A percentile compares a stretch with the other conserved stretches of the same genome.
Evolutionary conservation across 2,329 filamentous ascomycete species (phyloP).

Genomic region (Aphanoascus verrucosus): DNA sequence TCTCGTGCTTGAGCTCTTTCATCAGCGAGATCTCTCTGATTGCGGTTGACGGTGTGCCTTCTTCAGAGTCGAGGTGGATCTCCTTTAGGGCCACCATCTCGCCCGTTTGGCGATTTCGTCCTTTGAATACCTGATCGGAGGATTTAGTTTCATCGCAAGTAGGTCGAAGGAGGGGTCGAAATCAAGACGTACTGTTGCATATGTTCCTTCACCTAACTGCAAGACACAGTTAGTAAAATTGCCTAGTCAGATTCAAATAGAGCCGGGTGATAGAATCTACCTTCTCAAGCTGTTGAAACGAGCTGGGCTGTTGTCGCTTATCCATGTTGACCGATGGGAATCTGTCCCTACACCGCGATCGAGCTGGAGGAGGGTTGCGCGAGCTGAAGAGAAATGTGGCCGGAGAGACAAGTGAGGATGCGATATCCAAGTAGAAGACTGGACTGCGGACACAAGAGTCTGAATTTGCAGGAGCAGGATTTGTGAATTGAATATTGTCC

Average conservation of each 20-base stretch:
- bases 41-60: slow-evolving; percentile 91
- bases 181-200: slow-evolving; percentile 66
- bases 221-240: neutral
- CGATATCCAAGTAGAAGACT: slow-evolving; percentile 22
- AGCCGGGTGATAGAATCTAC: slow-evolving; percentile 21
- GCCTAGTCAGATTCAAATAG: neutral
- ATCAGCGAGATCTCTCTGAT: slow-evolving; percentile 98
- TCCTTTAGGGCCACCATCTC: slow-evolving; percentile 96
- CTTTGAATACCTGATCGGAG: slow-evolving; percentile 76
- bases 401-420: slow-evolving; percentile 29
- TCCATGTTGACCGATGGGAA: slow-evolving; percentile 52
- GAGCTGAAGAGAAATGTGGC: slow-evolving; percentile 29
- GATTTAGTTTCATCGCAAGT: neutral
- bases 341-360: slow-evolving; percentile 10
- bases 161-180: slow-evolving; percentile 5
- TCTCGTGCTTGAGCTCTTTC: slow-evolving; percentile 99
- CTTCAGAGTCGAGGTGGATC: slow-evolving; percentile 96
- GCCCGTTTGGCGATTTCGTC: slow-evolving; percentile 90
- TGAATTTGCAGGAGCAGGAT: slow-evolving; percentile 3
- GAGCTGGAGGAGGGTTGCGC: slow-evolving; percentile 14
- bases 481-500: slow-evolving; percentile 5
- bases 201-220: slow-evolving; percentile 86
- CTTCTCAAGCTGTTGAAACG: slow-evolving; percentile 98
- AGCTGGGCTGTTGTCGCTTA: slow-evolving; percentile 82
- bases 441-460: slow-evolving; percentile 5